Evolutionary conservation across 1,284 basidiomycete species (phyloP).

Genomic region (Fomitopsis schrenkii): DNA sequence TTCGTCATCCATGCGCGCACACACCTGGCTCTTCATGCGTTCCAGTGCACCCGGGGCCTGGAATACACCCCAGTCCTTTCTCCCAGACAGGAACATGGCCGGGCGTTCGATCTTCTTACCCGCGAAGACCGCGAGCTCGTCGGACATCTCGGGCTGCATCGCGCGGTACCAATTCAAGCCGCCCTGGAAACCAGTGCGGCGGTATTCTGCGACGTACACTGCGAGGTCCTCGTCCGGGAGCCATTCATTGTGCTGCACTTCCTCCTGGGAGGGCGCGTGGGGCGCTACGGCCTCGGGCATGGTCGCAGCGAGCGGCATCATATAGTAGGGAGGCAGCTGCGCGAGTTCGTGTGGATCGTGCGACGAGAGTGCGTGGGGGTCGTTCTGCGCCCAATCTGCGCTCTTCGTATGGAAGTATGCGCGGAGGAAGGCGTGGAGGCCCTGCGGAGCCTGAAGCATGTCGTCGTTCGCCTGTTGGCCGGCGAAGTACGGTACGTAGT

Average conservation of each 20-base stretch:
- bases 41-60: constrained; percentile 48
- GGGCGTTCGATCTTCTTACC: constrained; percentile 43
- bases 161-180: constrained; percentile 53
- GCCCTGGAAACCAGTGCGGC: constrained; percentile 57
- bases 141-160: constrained; percentile 13
- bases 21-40: constrained; percentile 34
- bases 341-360: constrained; percentile 32
- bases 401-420: constrained; percentile 60
- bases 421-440: constrained; percentile 47
- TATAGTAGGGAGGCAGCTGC: constrained; percentile 55
- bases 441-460: constrained; percentile 37
- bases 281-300: constrained; percentile 47
- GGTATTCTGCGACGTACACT: constrained; percentile 47
- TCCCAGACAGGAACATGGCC: constrained; percentile 50
- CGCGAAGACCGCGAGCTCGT: constrained; percentile 20
- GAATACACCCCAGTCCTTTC: constrained; percentile 55
- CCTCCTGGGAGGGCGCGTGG: constrained; percentile 21
- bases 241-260: constrained; percentile 36
- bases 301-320: constrained; percentile 48
- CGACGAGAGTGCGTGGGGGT: constrained; percentile 34
- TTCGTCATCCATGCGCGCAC: constrained; percentile 30
- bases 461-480: constrained; percentile 43
- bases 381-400: constrained; percentile 45
- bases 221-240: constrained; percentile 43
- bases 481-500: constrained; percentile 52